Evolutionary conservation across 2,329 filamentous ascomycete genomes (phyloP), one percentile per base, ranked within the genome.

Genomic region (Elsinoe australis): DNA sequence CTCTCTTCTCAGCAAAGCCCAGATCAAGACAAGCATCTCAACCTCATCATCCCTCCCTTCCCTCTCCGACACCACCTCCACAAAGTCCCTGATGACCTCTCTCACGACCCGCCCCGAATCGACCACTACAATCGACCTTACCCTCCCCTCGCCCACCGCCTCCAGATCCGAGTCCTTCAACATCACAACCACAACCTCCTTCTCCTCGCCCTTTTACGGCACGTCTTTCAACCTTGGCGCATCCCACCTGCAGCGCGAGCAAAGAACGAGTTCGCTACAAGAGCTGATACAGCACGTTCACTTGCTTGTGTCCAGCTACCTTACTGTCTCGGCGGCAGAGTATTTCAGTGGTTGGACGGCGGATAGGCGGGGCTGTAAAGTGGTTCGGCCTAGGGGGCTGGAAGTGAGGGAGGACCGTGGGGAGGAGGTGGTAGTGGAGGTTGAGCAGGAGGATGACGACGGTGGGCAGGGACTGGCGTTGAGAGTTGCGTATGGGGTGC

Each of bases 1-100:
- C 3, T 12, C 35, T 2, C 15, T 55, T 12, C 47, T 61, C 3
- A 26, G 24, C 3, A 26, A 42, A 36, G 61, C 36, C 33, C 60
- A 18, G 49, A 59, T 22, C 54, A 28, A 26, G 18, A 21, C 32
- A 5, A 39, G 3, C n/a, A 18, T 24, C n/a, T 24, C 45, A 8
- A 28, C 33, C 14, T 15, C 33, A 14, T 9, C 19, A 14, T 9
- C 45, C 1, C 34, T 48, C 14, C 18, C 24, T 12, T 38, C 34
- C 5, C n/a, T 18, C 5, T 18, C 33, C 2, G 10, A 17, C 19
- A 31, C 6, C 32, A 39, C 17, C n/a, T 26, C 45, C 19, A 26
- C 45, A 3, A 31, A 26, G 5, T 19, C 19, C 6, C 8, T 17
- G 6, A 32, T 48, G 7, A 18, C 24, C 19, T 17, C 19, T 5